Evolutionary conservation across 2,329 filamentous ascomycete species (phyloP), one percentile per base, ranked within the genome.

Genomic region (Trichoderma sp.): DNA sequence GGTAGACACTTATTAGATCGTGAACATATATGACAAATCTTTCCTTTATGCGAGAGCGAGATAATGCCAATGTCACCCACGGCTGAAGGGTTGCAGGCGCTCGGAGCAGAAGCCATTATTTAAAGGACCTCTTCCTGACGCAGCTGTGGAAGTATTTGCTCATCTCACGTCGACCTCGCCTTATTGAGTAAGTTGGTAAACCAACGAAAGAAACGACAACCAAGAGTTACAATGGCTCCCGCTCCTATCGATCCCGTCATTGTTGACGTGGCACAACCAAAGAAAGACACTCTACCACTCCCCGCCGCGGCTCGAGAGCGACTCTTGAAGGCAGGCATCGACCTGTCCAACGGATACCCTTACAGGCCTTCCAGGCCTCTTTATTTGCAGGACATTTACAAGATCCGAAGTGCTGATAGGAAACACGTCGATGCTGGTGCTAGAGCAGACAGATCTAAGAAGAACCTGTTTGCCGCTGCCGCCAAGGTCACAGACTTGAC

Each of bases 341-440:
- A 92, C 72, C 79, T 92, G 2, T 89, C 87, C 0, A 77, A 85
- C 1, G 90, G 89, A 0, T 92, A 92, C 68, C 90, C 90, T 0
- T 91, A 91, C 70, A 84, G 88, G 0, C 89, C 89, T 1, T 83
- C 85, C 0, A 82, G 82, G 55, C 89, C 90, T 0, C 77, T 91
- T 1, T 92, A 87, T 69, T 78, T 91, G 0, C 85, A 92, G 64
- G 89, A 92, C 68, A 87, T 88, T 3, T 86, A 85, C 75, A 85
- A 84, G 55, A 88, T 92, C 72, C 79, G 89, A 19, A 80, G 85
- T 73, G 74, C 82, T 45, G 70, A 70, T 2, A 65, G 83, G 83
- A 67, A 83, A 82, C 81, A 89, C 64, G 70, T 83, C 12, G 89
- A 91, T 58, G 82, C 86, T 0, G 88, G 87, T 3, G 80, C 84